These are phyloP conservation scores for Herpetospermum pedunculosum DNA, from an alignment of 306 rosid species.

Conservation along the genomic window DNA sequence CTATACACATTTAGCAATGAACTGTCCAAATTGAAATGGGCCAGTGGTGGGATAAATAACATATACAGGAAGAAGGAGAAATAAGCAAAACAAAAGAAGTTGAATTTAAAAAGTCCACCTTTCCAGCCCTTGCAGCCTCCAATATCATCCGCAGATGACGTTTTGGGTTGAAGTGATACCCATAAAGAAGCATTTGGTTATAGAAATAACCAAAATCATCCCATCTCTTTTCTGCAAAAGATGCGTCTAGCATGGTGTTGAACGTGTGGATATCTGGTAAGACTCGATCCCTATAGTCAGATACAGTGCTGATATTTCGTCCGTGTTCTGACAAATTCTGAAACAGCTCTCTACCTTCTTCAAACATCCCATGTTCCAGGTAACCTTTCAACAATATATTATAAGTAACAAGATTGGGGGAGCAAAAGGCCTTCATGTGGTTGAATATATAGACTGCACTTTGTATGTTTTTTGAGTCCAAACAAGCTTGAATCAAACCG, in stretches of 20 bases:
- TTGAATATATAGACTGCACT: conserved; percentile 59
- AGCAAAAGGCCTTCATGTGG: conserved; percentile 63
- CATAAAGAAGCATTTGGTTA: conserved; percentile 53
- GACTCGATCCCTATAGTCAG: conserved; percentile 40
- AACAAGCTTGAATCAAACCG: conserved; percentile 82
- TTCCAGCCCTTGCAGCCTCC: conserved; percentile 66
- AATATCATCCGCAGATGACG: conserved; percentile 81
- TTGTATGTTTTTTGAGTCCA: conserved; percentile 48
- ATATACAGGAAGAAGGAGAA: background rate
- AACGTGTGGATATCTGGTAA: conserved; percentile 74
- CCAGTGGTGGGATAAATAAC: background rate
- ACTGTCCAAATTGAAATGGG: background rate
- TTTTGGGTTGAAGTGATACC: conserved; percentile 66
- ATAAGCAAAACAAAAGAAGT: background rate
- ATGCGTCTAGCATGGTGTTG: conserved; percentile 68
- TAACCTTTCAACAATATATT: conserved; percentile 77
- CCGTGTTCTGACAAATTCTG: conserved; percentile 48
- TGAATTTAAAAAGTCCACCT: conserved; percentile 30
- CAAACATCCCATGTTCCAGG: conserved; percentile 58
- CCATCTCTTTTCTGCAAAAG: conserved; percentile 53
- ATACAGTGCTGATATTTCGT: conserved; percentile 17
- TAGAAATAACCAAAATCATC: conserved; percentile 52
- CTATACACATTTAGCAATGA: background rate
- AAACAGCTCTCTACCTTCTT: conserved; percentile 57
- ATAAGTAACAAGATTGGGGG: conserved; percentile 80